Percentiles rank a stretch among this genome's conserved stretches.
Evolutionary conservation across 495 filamentous ascomycete species (phyloP).

Genomic region (Xylaria curta): DNA sequence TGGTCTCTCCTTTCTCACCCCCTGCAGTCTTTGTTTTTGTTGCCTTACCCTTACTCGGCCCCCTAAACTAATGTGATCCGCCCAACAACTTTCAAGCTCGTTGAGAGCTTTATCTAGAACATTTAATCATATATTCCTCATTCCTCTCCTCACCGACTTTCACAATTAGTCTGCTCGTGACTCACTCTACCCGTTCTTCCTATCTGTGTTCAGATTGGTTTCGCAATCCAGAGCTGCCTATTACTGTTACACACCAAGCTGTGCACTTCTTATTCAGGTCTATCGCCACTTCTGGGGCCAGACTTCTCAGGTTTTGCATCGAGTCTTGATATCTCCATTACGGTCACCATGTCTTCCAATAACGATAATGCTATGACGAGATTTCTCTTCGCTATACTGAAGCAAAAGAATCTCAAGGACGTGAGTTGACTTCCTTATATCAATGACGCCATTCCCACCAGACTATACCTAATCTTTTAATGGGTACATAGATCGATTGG

Average conservation of each 20-base stretch:
- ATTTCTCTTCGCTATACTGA: slow-evolving; percentile 78
- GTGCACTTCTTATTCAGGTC: slow-evolving; percentile 40
- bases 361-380: slow-evolving; percentile 60
- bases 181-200: slow-evolving; percentile 44
- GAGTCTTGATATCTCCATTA: slow-evolving; percentile 16
- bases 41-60: slow-evolving; percentile 35
- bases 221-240: slow-evolving; percentile 28
- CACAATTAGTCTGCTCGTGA: slow-evolving; percentile 41
- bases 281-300: slow-evolving; percentile 25
- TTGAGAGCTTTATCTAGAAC: slow-evolving; percentile 35
- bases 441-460: background rate
- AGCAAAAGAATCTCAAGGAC: slow-evolving; percentile 75
- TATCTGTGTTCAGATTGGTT: slow-evolving; percentile 36
- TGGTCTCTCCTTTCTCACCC: slow-evolving; percentile 32
- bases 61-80: slow-evolving; percentile 39
- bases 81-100: slow-evolving; percentile 34
- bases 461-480: slow-evolving; percentile 14
- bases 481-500: slow-evolving; percentile 69
- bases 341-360: slow-evolving; percentile 51
- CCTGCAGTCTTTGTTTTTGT: slow-evolving; percentile 39
- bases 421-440: slow-evolving; percentile 50
- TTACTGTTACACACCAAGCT: slow-evolving; percentile 31
- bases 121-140: slow-evolving; percentile 42
- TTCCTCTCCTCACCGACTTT: slow-evolving; percentile 46
- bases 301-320: slow-evolving; percentile 15